Evolutionary conservation across 768 basidiomycete species (phyloP), one percentile per base, ranked within the genome.

Genomic region (Mycena rosella): DNA sequence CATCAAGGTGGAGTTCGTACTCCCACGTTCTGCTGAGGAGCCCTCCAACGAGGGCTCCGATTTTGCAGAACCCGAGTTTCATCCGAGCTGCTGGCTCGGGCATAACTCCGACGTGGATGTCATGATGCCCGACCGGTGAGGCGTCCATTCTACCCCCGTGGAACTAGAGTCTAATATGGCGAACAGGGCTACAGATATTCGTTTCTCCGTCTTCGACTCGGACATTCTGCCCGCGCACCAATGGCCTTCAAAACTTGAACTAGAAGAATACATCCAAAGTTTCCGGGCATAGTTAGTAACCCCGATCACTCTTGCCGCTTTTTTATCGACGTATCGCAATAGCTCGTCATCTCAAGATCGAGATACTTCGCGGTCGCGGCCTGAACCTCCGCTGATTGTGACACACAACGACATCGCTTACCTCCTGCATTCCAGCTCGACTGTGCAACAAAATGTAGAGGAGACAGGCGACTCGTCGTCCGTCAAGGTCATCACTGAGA

Each of bases 111-210:
- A 76, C 70, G 30, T 89, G 36, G 83, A 89, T 73, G 49, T 90
- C 22, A 79, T 89, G 82, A 77, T 90, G 71, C 89, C 89, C 44
- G 85, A 89, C 72, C 83, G 88, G 89, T 88, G 55, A 64, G 78
- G 62, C 14, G 6, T 55, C 56, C n/a, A 30, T 22, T 45, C n/a
- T 36, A 36, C 29, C 15, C 34, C 30, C n/a, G 26, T 24, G 7
- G 45, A 26, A 34, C 13, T 18, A 34, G 14, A 52, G 10, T 40
- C 24, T 44, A 18, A 60, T 60, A 22, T 53, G 38, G 17, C 60
- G n/a, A 9, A 58, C 65, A 90, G 89, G 26, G 83, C 87, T 15
- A 82, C 89, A 81, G 90, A 92, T 72, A 72, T 90, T 36, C 87
- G 83, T 32, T 78, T 92, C 59, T 79, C 83, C 30, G 73, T 82